Evolutionary conservation across 805 yeast species (phyloP).

Genomic region (Metschnikowia hibisci): DNA sequence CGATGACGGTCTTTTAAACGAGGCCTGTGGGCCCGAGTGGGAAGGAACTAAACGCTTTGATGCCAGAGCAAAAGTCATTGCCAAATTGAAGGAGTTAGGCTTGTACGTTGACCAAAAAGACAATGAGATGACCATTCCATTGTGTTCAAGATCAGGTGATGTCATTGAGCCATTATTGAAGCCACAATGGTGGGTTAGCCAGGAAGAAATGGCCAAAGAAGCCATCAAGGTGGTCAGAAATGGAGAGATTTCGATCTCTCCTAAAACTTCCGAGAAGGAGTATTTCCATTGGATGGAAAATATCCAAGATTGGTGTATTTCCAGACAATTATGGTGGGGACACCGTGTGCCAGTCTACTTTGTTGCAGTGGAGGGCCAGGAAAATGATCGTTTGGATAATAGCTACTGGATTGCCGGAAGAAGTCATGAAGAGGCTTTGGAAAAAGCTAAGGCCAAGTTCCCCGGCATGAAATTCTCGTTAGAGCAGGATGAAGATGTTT

Average conservation of each 20-base stretch:
- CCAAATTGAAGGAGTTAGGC: conserved; percentile 67
- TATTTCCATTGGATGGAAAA: conserved; percentile 93
- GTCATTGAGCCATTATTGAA: conserved; percentile 93
- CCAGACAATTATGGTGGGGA: conserved; percentile 92
- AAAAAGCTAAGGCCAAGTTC: conserved; percentile 72
- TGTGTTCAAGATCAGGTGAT: conserved; percentile 95
- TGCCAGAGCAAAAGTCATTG: conserved; percentile 84
- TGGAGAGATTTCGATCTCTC: conserved; percentile 78
- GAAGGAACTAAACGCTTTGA: conserved; percentile 89
- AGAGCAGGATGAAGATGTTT: conserved; percentile 95
- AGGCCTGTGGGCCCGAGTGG: conserved; percentile 85
- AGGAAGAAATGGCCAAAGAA: conserved; percentile 79
- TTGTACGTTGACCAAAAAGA: conserved; percentile 81
- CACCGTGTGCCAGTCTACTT: conserved; percentile 97
- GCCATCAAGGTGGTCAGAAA: conserved; percentile 81
- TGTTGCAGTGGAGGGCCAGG: conserved; percentile 73
- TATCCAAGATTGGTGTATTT: conserved; percentile 99
- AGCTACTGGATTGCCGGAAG: conserved; percentile 91
- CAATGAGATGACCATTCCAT: conserved; percentile 93
- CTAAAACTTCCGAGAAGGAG: conserved; percentile 88
- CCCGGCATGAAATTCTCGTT: conserved; percentile 66
- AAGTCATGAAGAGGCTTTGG: conserved; percentile 73
- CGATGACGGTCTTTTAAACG: conserved; percentile 88
- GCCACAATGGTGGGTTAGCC: conserved; percentile 99
- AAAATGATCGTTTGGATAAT: conserved; percentile 58